Percentiles rank a stretch among this genome's conserved stretches.
Evolutionary conservation across 2,329 filamentous ascomycete genomes (phyloP).

Genomic region (Colletotrichum tropicale): DNA sequence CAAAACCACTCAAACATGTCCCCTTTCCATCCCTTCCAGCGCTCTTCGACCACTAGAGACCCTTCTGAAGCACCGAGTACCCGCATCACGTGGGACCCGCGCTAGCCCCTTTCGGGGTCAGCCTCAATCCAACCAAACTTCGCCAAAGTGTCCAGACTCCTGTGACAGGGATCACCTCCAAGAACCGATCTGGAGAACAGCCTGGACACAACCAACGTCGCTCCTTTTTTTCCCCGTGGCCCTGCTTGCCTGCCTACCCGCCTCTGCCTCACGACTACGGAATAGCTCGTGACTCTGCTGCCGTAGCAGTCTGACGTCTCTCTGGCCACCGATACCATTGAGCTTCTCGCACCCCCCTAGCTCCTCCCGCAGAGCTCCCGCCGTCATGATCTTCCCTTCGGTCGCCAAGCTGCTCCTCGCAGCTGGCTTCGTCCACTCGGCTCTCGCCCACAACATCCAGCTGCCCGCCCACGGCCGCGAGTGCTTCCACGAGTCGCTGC

Average conservation of each 20-base stretch:
- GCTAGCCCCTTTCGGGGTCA: constrained; percentile 17
- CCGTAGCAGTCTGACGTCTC: constrained; percentile 2
- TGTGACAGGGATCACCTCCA: constrained; percentile 19
- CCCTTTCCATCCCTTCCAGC: constrained; percentile 3
- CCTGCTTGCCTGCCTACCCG: constrained; percentile 6
- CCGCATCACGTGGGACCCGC: constrained; percentile 15
- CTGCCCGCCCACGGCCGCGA: constrained; percentile 91
- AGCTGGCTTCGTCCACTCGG: constrained; percentile 55
- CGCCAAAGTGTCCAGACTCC: constrained; percentile 23
- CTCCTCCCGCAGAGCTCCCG: constrained; percentile 8
- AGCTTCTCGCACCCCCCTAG: background rate
- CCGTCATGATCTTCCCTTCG: constrained; percentile 46
- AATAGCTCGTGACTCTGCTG: background rate
- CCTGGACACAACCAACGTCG: constrained; percentile 20
- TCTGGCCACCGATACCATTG: background rate
- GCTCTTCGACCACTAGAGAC: background rate
- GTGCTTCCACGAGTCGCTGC: constrained; percentile 95
- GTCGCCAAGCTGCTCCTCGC: constrained; percentile 49
- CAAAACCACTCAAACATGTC: background rate
- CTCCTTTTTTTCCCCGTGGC: constrained; percentile 3
- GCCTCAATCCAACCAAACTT: constrained; percentile 20
- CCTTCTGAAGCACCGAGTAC: constrained; percentile 8
- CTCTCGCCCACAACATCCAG: constrained; percentile 92
- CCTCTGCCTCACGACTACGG: background rate
- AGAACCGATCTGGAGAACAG: constrained; percentile 20